Conservation (phyloP, 2,329 filamentous ascomycete genomes). For the Rhinocladiella mackenziei region DNA sequence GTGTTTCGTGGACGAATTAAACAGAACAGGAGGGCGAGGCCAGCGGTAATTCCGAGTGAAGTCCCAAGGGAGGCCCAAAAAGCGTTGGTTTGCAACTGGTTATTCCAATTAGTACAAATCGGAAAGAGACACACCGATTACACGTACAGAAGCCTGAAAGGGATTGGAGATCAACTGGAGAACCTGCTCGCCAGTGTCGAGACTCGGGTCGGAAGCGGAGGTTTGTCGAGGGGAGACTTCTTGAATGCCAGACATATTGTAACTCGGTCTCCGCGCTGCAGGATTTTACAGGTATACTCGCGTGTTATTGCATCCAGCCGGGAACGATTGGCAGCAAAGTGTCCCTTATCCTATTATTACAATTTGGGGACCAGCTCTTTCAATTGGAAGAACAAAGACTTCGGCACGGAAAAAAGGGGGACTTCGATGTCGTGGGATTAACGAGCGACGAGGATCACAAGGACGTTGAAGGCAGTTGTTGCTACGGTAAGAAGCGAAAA, state of each 20-base stretch:
- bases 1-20: constrained; percentile 86
- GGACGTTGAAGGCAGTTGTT: too few relatives aligned
- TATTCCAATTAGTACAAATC: constrained; percentile 12
- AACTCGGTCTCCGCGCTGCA: constrained; percentile 6
- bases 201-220: constrained; percentile 11
- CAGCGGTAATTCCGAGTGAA: constrained; percentile 69
- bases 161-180: constrained; percentile 44
- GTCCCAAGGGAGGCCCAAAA: constrained; percentile 75
- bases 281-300: not conserved
- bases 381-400: too few relatives aligned
- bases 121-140: not conserved
- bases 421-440: too few relatives aligned
- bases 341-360: too few relatives aligned
- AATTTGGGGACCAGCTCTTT: too few relatives aligned
- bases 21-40: constrained; percentile 78
- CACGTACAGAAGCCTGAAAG: constrained; percentile 42
- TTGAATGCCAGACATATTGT: constrained; percentile 19
- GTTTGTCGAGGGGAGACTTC: constrained; percentile 18
- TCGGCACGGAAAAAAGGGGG: too few relatives aligned
- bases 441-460: too few relatives aligned
- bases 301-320: constrained; percentile 1
- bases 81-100: constrained; percentile 56
- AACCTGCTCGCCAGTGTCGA: constrained; percentile 36
- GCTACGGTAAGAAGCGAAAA: too few relatives aligned
- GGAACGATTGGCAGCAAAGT: too few relatives aligned